Conservation (phyloP, 495 filamentous ascomycete species). For the Penicillium subrubescens region DNA sequence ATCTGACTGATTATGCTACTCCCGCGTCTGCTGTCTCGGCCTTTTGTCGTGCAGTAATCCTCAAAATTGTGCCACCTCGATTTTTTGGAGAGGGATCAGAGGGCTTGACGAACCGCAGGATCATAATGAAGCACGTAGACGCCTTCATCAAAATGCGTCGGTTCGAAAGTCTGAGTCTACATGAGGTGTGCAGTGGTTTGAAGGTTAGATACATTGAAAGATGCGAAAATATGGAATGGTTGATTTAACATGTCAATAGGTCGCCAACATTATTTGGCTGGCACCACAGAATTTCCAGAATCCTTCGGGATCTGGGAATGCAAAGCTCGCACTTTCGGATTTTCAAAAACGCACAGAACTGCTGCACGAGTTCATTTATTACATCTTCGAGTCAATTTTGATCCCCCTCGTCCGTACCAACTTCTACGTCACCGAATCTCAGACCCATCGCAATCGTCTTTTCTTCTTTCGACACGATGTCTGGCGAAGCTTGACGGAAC, state of each 20-base stretch:
- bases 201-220: constrained; percentile 56
- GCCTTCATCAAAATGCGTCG: constrained; percentile 74
- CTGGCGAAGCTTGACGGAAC: constrained; percentile 76
- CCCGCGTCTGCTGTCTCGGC: constrained; percentile 74
- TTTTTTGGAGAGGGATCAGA: constrained; percentile 69
- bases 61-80: constrained; percentile 69
- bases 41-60: constrained; percentile 79
- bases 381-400: constrained; percentile 85
- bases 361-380: constrained; percentile 85
- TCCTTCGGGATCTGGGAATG: constrained; percentile 6
- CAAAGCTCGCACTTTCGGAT: constrained; percentile 72
- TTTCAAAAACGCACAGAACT: constrained; percentile 75
- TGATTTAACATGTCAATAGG: constrained; percentile 42
- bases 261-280: constrained; percentile 74
- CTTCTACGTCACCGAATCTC: constrained; percentile 95
- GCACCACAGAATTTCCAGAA: constrained; percentile 43
- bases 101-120: constrained; percentile 57
- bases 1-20: constrained; percentile 71
- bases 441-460: constrained; percentile 72
- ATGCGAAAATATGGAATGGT: not conserved
- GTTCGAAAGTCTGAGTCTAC: constrained; percentile 79
- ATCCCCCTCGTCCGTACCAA: constrained; percentile 84
- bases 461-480: constrained; percentile 96
- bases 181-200: constrained; percentile 73
- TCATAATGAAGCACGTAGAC: constrained; percentile 69